Percentiles rank a stretch among this genome's conserved stretches.
Evolutionary conservation across 441 rosid species (phyloP).

Genomic region (Melastoma candidum): DNA sequence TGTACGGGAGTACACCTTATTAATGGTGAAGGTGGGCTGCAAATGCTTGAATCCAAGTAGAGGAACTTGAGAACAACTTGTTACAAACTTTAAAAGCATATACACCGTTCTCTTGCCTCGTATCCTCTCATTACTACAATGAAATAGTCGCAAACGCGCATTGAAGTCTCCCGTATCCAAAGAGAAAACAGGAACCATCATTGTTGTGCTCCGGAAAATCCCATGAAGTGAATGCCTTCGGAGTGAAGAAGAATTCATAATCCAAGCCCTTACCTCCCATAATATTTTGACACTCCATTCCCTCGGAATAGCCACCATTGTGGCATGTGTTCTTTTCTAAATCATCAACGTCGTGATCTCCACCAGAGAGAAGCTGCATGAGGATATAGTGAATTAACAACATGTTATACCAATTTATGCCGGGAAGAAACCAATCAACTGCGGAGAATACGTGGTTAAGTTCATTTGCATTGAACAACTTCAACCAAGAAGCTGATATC

Average conservation of each 20-base stretch:
- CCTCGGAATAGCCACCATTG: conserved; percentile 90
- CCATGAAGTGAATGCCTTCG: too few relatives aligned
- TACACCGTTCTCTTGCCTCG: conserved; percentile 80
- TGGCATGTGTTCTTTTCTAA: conserved; percentile 69
- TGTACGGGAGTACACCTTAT: conserved; percentile 44
- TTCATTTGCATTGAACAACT: conserved; percentile 87
- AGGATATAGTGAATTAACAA: conserved; percentile 16
- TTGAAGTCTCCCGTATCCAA: too few relatives aligned
- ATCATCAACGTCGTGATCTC: conserved; percentile 87
- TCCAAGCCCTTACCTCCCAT: conserved; percentile 70
- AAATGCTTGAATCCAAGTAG: conserved; percentile 91
- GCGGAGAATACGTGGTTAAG: conserved; percentile 75
- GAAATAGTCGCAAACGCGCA: neutral
- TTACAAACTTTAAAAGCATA: conserved; percentile 91
- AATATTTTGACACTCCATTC: conserved; percentile 82
- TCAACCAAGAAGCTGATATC: conserved; percentile 85
- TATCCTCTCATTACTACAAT: conserved; percentile 74
- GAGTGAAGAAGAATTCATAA: too few relatives aligned
- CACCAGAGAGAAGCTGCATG: conserved; percentile 95
- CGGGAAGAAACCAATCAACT: neutral
- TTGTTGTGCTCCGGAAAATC: too few relatives aligned
- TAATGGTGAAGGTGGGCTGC: conserved; percentile 92
- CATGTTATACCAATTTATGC: neutral
- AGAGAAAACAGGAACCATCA: too few relatives aligned
- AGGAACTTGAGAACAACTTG: conserved; percentile 98